Conservation (phyloP, 2,329 filamentous ascomycete species). For the Nakataea oryzae region DNA sequence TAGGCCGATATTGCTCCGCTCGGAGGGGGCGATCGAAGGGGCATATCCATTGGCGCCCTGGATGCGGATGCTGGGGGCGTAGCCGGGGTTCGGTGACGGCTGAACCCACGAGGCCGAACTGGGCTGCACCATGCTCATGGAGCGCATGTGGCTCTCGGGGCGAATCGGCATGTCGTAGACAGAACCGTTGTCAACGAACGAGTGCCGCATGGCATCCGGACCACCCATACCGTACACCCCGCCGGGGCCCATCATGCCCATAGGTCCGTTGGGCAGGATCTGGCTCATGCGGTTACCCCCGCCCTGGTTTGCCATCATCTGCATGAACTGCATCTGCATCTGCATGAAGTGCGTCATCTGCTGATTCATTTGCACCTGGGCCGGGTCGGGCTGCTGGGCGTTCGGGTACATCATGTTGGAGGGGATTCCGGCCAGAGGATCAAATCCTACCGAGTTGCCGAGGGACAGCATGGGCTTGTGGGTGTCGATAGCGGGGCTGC, state of each 20-base stretch:
- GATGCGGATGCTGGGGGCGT: conserved; percentile 37
- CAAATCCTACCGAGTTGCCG: conserved; percentile 25
- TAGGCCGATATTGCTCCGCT: conserved; percentile 86
- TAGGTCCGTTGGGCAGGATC: conserved; percentile 31
- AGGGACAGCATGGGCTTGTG: conserved; percentile 21
- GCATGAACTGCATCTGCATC: conserved; percentile 93
- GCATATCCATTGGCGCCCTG: conserved; percentile 55
- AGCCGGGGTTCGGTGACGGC: conserved; percentile 26
- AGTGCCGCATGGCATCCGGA: conserved; percentile 25
- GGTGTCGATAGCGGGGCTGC: conserved; percentile 60
- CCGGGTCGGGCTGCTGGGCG: conserved; percentile 44
- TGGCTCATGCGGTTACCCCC: conserved; percentile 11
- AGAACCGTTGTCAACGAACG: conserved; percentile 34
- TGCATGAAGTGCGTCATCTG: conserved; percentile 85
- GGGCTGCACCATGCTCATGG: conserved; percentile 78
- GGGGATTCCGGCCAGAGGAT: conserved; percentile 38
- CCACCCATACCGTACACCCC: conserved; percentile 15
- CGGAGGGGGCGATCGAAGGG: conserved; percentile 87
- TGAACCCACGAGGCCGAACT: conserved; percentile 49
- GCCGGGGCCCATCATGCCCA: conserved; percentile 20
- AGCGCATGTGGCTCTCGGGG: conserved; percentile 42
- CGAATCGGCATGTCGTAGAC: conserved; percentile 30
- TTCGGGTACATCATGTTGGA: conserved; percentile 38
- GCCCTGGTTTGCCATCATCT: conserved; percentile 64
- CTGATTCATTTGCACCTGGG: conserved; percentile 69